These are phyloP conservation scores for Sugiyamaella japonica DNA, from an alignment of 1,139 yeast species.

Conservation along the genomic window DNA sequence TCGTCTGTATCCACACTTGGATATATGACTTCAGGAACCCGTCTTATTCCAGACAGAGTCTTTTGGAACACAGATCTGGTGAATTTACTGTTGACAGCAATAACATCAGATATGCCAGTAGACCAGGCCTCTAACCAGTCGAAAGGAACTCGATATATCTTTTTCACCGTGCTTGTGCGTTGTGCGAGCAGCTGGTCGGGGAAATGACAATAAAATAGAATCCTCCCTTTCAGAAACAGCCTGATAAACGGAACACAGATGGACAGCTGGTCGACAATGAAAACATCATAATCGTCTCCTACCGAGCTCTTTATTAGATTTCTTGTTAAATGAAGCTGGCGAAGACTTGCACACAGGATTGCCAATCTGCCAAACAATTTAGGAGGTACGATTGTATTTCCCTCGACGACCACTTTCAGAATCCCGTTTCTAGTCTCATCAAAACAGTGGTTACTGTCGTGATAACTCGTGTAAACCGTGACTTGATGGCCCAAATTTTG, in stretches of 20 bases:
- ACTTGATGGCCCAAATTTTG: conserved; percentile 69
- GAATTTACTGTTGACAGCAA: conserved; percentile 85
- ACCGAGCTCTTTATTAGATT: conserved; percentile 53
- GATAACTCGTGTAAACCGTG: conserved; percentile 80
- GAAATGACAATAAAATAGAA: conserved; percentile 90
- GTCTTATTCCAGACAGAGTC: conserved; percentile 54
- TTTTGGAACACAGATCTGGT: conserved; percentile 67
- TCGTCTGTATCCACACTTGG: conserved; percentile 70
- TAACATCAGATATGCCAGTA: conserved; percentile 70
- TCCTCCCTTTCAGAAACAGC: conserved; percentile 45
- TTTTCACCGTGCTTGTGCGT: conserved; percentile 56
- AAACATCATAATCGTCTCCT: conserved; percentile 59
- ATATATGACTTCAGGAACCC: conserved; percentile 70
- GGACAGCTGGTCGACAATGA: conserved; percentile 85
- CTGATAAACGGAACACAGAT: conserved; percentile 78
- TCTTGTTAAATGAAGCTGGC: conserved; percentile 72
- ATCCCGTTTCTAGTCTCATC: conserved; percentile 70
- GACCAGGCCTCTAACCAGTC: conserved; percentile 80
- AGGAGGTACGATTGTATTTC: conserved; percentile 76
- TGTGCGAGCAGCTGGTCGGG: conserved; percentile 83
- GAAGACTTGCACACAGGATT: conserved; percentile 76
- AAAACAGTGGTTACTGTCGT: conserved; percentile 82
- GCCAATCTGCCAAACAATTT: conserved; percentile 63
- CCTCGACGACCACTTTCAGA: conserved; percentile 68
- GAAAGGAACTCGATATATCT: conserved; percentile 75